Conservation (phyloP, 2,329 filamentous ascomycete species). For the Pseudogymnoascus destructans region DNA sequence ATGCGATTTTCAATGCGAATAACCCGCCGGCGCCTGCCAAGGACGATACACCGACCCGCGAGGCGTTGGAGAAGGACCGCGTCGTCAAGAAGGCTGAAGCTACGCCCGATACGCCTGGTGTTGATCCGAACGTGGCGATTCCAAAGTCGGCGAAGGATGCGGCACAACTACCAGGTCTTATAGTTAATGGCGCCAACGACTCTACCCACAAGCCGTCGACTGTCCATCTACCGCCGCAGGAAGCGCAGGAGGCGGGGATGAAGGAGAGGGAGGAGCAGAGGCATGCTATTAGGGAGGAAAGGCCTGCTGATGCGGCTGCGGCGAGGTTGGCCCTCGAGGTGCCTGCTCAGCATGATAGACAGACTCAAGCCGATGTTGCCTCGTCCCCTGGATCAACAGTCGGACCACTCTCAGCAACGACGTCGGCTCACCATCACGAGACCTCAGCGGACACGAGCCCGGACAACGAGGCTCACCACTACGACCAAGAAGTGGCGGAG, state of each 20-base stretch:
- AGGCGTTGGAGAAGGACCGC: constrained; percentile 19
- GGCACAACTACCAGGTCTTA: constrained; percentile 21
- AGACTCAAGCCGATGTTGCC: constrained; percentile 30
- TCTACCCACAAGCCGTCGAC: constrained; percentile 20
- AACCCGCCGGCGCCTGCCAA: constrained; percentile 9
- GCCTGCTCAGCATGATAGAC: constrained; percentile 5
- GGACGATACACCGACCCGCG: constrained; percentile 11
- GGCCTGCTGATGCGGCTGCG: background rate
- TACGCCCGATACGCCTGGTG: constrained; percentile 22
- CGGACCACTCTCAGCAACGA: constrained; percentile 57
- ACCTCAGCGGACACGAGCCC: constrained; percentile 63
- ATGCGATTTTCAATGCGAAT: constrained; percentile 17
- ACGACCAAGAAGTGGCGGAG: constrained; percentile 35
- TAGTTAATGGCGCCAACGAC: constrained; percentile 18
- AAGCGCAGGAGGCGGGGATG: constrained; percentile 35
- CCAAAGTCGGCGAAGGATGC: constrained; percentile 27
- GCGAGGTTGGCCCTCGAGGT: background rate
- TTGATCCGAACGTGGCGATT: constrained; percentile 23
- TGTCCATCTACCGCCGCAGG: constrained; percentile 36
- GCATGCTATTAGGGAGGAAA: constrained; percentile 14
- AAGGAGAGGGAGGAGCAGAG: constrained; percentile 19
- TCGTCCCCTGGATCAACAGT: constrained; percentile 53
- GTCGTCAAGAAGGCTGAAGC: constrained; percentile 20
- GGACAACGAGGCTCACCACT: constrained; percentile 50
- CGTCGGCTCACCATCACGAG: constrained; percentile 49